Base-by-base conservation (phyloP, 2,329 filamentous ascomycete species). In the Corinectria fuckeliana region DNA sequence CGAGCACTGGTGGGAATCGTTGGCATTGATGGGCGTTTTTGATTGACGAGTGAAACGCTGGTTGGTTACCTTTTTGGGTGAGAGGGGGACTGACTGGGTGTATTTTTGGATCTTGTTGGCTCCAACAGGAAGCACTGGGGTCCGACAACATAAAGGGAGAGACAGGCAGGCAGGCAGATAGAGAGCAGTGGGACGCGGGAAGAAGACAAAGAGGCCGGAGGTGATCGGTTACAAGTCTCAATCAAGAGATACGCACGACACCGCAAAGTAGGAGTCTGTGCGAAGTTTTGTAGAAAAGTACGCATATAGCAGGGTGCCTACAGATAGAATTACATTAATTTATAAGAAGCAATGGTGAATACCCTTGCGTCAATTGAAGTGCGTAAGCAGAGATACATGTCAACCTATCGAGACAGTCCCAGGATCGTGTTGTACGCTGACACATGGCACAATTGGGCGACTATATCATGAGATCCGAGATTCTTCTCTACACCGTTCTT, bases 11-110 rank as follows among this genome's bases (percentile, higher is more conserved):
- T 54, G 42, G 34, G 45, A 50, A 50, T 50, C 44, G 34, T 41
- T 7, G 38, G 39, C 50, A 54, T 34, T 59, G 18, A 47, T 32
- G 45, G 56, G 56, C 56, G 56, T 59, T 59, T 59, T 58, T 58
- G 25, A 28, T 45, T 45, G 42, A 45, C 9, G 42, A 5, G 23
- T 45, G 25, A 18, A 16, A 28, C 25, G 42, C 18, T 50, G 45
- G 50, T 55, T 50, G 38, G 55, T 59, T 50, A 32, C 32, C 55
- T 48, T 39, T 49, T 49, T 28, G 36, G 45, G 21, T 26, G 34
- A 20, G 44, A 56, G 39, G 13, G 44, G 38, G 25, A 16, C 20
- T 42, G 25, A 16, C 20, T 42, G 14, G 44, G 49, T 53, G 50
- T 59, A 41, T 34, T 50, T 45, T 59, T 59, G 56, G 45, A 59